These are phyloP conservation scores for Mycena alexandri DNA, from an alignment of 768 basidiomycete species.

Conservation along the genomic window DNA sequence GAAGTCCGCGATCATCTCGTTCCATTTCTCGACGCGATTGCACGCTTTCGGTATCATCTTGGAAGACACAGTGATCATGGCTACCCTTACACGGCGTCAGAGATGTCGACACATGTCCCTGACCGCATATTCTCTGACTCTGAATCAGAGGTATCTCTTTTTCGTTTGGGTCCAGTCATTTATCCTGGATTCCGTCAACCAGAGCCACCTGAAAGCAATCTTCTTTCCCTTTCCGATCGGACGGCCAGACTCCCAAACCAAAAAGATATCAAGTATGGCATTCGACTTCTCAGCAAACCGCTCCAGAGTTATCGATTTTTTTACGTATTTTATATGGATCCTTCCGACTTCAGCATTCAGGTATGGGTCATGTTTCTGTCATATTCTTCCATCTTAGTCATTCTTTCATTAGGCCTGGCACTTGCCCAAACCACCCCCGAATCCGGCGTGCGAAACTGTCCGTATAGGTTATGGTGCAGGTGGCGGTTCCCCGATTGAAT, in stretches of 20 bases:
- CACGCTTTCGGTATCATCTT: slow-evolving; percentile 13
- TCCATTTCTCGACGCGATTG: slow-evolving; percentile 7
- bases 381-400: slow-evolving; percentile 11
- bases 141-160: slow-evolving; percentile 11
- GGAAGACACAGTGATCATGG: slow-evolving; percentile 11
- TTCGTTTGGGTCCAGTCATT: slow-evolving; percentile 1
- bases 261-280: no score
- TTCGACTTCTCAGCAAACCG: no score
- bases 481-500: slow-evolving; percentile 12
- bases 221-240: no score
- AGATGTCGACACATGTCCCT: no score
- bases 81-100: slow-evolving; percentile 14
- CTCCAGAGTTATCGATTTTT: no score
- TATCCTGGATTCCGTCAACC: slow-evolving; percentile 7
- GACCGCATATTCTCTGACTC: slow-evolving; percentile 16
- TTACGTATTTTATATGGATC: no score
- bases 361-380: slow-evolving; percentile 13
- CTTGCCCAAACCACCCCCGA: slow-evolving; percentile 10
- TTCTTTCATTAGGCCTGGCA: slow-evolving; percentile 10
- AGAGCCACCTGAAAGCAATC: no score
- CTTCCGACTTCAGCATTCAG: no score
- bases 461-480: no score
- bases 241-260: no score
- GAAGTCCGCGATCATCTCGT: slow-evolving; percentile 12
- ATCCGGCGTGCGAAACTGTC: slow-evolving; percentile 9